Conservation (phyloP, 2,329 filamentous ascomycete species). For the Myriosclerotinia curreyana region DNA sequence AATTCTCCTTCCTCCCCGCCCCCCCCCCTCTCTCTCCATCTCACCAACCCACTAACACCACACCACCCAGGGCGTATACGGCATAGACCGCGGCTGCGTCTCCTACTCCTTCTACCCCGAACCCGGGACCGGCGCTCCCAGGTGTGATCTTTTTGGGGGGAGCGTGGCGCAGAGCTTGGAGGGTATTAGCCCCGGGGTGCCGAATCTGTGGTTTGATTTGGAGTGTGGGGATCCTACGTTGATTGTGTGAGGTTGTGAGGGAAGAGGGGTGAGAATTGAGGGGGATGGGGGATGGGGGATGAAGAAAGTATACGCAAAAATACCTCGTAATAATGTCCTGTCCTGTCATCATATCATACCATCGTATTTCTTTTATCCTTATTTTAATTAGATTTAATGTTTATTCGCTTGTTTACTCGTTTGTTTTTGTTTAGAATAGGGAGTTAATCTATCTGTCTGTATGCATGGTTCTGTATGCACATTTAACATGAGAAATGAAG, state of each 20-base stretch:
- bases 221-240: conserved; percentile 29
- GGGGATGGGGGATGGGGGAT: fast-evolving
- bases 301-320: too few relatives aligned
- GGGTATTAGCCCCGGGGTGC: conserved; percentile 27
- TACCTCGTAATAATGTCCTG: too few relatives aligned
- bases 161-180: conserved; percentile 32
- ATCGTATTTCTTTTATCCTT: too few relatives aligned
- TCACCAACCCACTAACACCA: not conserved
- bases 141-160: conserved; percentile 33
- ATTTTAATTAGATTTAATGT: too few relatives aligned
- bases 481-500: too few relatives aligned
- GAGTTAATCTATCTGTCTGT: too few relatives aligned
- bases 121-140: conserved; percentile 25
- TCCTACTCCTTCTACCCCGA: conserved; percentile 32
- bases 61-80: conserved; percentile 20
- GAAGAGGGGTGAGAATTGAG: fast-evolving
- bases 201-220: conserved; percentile 35
- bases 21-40: not conserved
- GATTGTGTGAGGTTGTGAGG: not conserved
- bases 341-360: too few relatives aligned
- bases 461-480: too few relatives aligned
- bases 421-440: too few relatives aligned
- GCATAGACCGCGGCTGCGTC: conserved; percentile 25
- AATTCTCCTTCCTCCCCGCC: not conserved
- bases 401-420: too few relatives aligned